Evolutionary conservation across 768 basidiomycete species (phyloP), one percentile per base, ranked within the genome.

Genomic region (Kwoniella shandongensis): DNA sequence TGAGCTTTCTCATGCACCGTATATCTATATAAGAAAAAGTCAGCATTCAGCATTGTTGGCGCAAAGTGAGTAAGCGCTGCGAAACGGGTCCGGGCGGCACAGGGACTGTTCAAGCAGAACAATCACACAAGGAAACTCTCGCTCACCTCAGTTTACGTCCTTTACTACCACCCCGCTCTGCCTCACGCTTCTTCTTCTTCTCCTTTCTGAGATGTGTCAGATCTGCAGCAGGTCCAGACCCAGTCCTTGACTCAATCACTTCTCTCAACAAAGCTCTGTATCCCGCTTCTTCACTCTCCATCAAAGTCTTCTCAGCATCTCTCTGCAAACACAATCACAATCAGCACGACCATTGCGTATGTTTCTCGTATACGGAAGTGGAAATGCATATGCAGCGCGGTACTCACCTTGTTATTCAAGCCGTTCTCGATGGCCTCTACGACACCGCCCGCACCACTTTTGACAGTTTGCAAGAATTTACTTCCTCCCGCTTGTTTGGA

Each of bases 141-240:
- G 79, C 84, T 27, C 38, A 88, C 85, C 93, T 83, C 61, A 99
- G 78, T 76, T 92, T 94, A 56, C 94, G 81, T 4, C 96, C 96
- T 79, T 98, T 98, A 78, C 88, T 91, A 8, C 91, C 94, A 65
- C 87, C 91, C 0, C 91, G 90, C 73, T 99, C 94, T n/a, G 94
- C 89, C 30, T 74, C 76, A 49, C 81, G 78, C 72, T 86, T 88
- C 76, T 87, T 88, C 79, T 87, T 78, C 67, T 78, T 78, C 61
- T 76, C 73, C 23, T 55, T 62, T 39, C 72, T 70, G 13, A 64
- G 65, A 63, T 53, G 67, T 41, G 52, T 72, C 38, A 67, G 40
- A 44, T 64, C 67, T 10, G 54, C 47, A 18, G 55, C 62, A 8
- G 59, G 47, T 44, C 51, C 60, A 22, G 47, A 41, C 0, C 59